These are phyloP conservation scores for Silene conica DNA, from an alignment of 148 eudicot species.

Conservation along the genomic window DNA sequence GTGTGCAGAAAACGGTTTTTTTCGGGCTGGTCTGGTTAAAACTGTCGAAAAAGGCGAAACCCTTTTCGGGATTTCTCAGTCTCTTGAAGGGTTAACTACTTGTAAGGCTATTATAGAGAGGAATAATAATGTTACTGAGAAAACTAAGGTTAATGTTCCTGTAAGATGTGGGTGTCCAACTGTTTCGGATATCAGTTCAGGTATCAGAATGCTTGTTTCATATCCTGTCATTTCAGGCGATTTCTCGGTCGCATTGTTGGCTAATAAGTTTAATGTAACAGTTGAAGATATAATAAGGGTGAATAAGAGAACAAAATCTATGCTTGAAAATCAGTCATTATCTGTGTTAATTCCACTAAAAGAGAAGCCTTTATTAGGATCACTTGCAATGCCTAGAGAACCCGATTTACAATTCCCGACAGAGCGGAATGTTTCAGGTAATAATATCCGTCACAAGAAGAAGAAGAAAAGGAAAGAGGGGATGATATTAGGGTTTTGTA, in stretches of 20 bases:
- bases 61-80: slow-evolving; percentile 42
- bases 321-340: slow-evolving; percentile 15
- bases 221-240: slow-evolving; percentile 52
- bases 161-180: slow-evolving; percentile 58
- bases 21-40: slow-evolving; percentile 39
- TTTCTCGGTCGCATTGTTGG: slow-evolving; percentile 31
- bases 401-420: slow-evolving; percentile 21
- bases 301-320: slow-evolving; percentile 26
- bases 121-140: slow-evolving; percentile 37
- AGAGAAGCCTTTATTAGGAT: slow-evolving; percentile 36
- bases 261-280: slow-evolving; percentile 40
- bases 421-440: slow-evolving; percentile 14
- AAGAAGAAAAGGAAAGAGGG: slow-evolving; percentile 32
- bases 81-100: slow-evolving; percentile 58
- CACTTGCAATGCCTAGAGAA: slow-evolving; percentile 28
- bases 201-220: slow-evolving; percentile 38
- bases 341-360: slow-evolving; percentile 45
- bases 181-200: slow-evolving; percentile 24
- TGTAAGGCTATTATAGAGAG: slow-evolving; percentile 43
- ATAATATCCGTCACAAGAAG: slow-evolving; percentile 14
- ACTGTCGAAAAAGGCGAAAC: slow-evolving; percentile 39
- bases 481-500: slow-evolving; percentile 32
- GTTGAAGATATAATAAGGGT: slow-evolving; percentile 29
- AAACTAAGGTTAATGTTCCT: slow-evolving; percentile 38
- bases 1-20: slow-evolving; percentile 32